Percentiles rank a stretch among this genome's conserved stretches.
Conservation (phyloP, 805 yeast genomes). For the Diddensiella transvaalensis region DNA sequence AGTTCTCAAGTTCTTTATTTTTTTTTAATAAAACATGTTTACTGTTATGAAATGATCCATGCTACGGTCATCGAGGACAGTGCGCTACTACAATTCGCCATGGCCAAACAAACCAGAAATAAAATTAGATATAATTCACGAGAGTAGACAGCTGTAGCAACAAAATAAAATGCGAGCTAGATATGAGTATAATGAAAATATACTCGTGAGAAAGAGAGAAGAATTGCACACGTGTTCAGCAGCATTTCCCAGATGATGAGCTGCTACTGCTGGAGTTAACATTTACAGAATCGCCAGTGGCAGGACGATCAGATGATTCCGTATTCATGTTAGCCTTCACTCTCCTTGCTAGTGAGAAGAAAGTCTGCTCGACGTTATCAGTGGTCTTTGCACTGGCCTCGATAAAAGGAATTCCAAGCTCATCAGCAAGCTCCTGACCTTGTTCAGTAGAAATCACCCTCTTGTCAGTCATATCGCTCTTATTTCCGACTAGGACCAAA, state of each 20-base stretch:
- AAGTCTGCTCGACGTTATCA: constrained; percentile 86
- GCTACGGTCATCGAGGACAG: neutral
- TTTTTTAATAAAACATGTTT: neutral
- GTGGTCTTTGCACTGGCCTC: constrained; percentile 97
- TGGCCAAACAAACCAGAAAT: constrained; percentile 4
- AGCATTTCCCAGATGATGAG: constrained; percentile 29
- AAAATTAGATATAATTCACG: neutral
- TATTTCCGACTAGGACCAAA: constrained; percentile 90
- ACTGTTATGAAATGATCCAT: neutral
- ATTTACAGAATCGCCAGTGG: constrained; percentile 30
- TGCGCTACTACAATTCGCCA: neutral
- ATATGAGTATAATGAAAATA: no score
- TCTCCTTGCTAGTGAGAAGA: constrained; percentile 80
- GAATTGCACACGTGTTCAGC: neutral
- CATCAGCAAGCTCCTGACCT: constrained; percentile 84
- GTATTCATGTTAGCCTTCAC: constrained; percentile 71
- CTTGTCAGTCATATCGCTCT: constrained; percentile 83
- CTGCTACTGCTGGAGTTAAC: constrained; percentile 24
- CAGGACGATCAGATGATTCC: constrained; percentile 23
- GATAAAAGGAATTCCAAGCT: constrained; percentile 82
- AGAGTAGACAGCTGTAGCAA: neutral
- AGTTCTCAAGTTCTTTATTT: constrained; percentile 18
- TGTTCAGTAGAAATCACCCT: constrained; percentile 87
- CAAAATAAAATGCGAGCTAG: no score
- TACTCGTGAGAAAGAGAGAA: neutral